Evolutionary conservation across 1,139 yeast species (phyloP).

Genomic region (Meyerozyma athensensis): DNA sequence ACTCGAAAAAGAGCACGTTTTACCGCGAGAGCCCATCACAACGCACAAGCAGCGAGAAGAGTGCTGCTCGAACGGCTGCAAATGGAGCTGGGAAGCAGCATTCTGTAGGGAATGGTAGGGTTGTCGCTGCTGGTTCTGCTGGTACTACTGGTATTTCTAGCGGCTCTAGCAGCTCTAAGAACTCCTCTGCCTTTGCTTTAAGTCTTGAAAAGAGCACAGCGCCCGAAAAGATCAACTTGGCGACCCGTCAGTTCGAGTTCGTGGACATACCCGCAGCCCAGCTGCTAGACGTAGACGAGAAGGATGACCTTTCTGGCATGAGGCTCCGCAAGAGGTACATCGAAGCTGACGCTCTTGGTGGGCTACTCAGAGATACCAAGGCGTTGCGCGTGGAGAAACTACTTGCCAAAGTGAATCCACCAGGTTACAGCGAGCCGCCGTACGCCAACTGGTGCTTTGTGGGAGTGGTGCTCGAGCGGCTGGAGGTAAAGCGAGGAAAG

Average conservation of each 20-base stretch:
- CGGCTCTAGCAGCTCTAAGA: too few species aligned
- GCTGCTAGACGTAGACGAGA: conserved; percentile 8
- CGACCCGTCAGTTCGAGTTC: conserved; percentile 16
- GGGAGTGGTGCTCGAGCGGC: conserved; percentile 62
- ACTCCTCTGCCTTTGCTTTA: conserved; percentile 5
- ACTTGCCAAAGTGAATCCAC: conserved; percentile 62
- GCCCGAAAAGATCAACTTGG: conserved; percentile 12
- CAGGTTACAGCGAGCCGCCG: conserved; percentile 62
- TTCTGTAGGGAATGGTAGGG: too few species aligned
- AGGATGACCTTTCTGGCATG: conserved; percentile 15
- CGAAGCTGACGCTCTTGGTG: conserved; percentile 24
- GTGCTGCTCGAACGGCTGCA: not conserved
- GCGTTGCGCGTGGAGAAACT: conserved; percentile 52
- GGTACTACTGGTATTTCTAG: too few species aligned
- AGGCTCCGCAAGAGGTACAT: conserved; percentile 41
- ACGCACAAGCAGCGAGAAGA: too few species aligned
- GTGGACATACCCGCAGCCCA: conserved; percentile 11
- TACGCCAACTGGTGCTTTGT: conserved; percentile 72
- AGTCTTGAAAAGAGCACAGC: conserved; percentile 7
- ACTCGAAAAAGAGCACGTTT: too few species aligned
- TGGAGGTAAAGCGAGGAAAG: conserved; percentile 42
- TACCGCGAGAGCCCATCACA: too few species aligned
- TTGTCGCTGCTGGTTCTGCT: too few species aligned
- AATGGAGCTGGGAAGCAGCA: too few species aligned
- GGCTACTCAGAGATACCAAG: conserved; percentile 42